phyloP scores from a whole-genome alignment of 1,284 basidiomycete genomes.

The Tilletiopsis washingtonensis region DNA sequence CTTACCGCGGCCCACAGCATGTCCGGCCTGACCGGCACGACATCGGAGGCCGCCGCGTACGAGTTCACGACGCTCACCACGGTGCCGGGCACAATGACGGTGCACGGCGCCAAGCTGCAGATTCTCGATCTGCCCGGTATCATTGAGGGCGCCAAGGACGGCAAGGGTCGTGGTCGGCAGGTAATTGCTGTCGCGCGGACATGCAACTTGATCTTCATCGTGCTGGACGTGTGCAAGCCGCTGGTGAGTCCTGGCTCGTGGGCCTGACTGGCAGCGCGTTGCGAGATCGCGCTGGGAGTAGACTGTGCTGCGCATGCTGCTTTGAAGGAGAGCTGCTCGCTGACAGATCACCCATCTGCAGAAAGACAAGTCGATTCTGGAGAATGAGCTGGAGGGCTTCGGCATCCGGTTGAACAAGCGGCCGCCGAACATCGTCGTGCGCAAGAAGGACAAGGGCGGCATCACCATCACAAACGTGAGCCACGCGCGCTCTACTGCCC shows the following conservation, averaged over 20 bases:
- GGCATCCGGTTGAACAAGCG: slow-evolving; percentile 93
- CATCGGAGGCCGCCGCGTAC: slow-evolving; percentile 94
- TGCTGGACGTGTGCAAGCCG: slow-evolving; percentile 94
- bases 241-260: slow-evolving; percentile 54
- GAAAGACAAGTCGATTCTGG: slow-evolving; percentile 81
- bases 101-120: slow-evolving; percentile 75
- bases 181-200: slow-evolving; percentile 88
- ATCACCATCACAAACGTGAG: slow-evolving; percentile 38
- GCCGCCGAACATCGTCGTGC: slow-evolving; percentile 70
- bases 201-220: slow-evolving; percentile 95
- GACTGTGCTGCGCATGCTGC: no score
- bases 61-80: slow-evolving; percentile 78
- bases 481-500: no score
- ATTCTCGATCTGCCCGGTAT: slow-evolving; percentile 71
- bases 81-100: slow-evolving; percentile 89
- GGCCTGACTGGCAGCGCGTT: no score
- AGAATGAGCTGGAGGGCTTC: slow-evolving; percentile 88
- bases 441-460: slow-evolving; percentile 91
- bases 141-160: slow-evolving; percentile 97
- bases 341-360: no score
- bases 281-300: no score
- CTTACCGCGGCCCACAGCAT: slow-evolving; percentile 55
- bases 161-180: slow-evolving; percentile 94
- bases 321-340: no score
- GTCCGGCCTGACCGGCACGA: slow-evolving; percentile 95